Evolutionary conservation across 768 basidiomycete species (phyloP).

Genomic region (Termitomyces sp.): DNA sequence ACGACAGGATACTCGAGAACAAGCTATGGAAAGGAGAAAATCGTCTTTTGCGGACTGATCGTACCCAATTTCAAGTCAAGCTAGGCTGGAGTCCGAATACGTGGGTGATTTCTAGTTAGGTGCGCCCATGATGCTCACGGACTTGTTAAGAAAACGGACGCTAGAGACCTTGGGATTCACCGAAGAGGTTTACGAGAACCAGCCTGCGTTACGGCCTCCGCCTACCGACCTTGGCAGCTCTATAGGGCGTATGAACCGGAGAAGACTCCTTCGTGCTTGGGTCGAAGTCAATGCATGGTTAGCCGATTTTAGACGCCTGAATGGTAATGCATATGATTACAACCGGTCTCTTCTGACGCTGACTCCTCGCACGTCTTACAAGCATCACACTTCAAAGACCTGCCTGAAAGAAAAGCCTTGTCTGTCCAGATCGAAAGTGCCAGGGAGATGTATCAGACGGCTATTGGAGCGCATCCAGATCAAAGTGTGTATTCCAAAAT

Average conservation of each 20-base stretch:
- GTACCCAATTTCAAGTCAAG: conserved; percentile 5
- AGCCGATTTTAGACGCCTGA: conserved; percentile 44
- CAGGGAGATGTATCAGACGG: conserved; percentile 67
- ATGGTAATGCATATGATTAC: conserved; percentile 28
- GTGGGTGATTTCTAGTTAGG: conserved; percentile 35
- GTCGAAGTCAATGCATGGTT: conserved; percentile 69
- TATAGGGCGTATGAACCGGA: conserved; percentile 46
- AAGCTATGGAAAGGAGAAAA: conserved; percentile 67
- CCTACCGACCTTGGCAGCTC: conserved; percentile 38
- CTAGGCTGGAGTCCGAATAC: conserved; percentile 9
- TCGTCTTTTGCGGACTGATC: conserved; percentile 7
- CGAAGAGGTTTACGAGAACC: conserved; percentile 30
- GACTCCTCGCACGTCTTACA: conserved; percentile 1
- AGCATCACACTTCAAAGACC: conserved; percentile 43
- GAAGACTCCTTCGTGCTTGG: conserved; percentile 74
- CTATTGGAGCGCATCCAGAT: conserved; percentile 70
- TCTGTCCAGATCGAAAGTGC: conserved; percentile 52
- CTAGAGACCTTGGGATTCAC: conserved; percentile 40
- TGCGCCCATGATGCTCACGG: conserved; percentile 27
- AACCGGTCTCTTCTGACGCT: background rate
- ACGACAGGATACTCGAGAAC: conserved; percentile 63
- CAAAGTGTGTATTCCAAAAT: conserved; percentile 47
- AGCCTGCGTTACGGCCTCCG: conserved; percentile 49
- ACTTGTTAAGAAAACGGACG: conserved; percentile 31
- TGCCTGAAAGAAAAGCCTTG: conserved; percentile 27